Percentiles rank a stretch among this genome's conserved stretches.
Evolutionary conservation across 2,329 filamentous ascomycete species (phyloP).

Genomic region (Cyphellophora europaea): DNA sequence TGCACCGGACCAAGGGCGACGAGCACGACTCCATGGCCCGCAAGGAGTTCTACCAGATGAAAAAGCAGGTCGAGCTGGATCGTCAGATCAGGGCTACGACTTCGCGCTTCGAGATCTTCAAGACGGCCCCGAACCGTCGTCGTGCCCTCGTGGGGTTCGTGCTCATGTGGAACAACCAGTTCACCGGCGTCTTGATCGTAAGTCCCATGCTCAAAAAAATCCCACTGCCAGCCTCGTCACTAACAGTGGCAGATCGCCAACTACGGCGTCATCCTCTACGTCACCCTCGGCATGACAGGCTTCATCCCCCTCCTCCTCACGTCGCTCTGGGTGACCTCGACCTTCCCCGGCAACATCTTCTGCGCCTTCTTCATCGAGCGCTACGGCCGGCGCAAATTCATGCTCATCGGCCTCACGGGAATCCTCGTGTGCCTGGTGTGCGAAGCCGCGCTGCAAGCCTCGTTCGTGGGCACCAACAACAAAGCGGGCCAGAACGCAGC

Average conservation of each 20-base stretch:
- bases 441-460: slow-evolving; percentile 27
- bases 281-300: slow-evolving; percentile 26
- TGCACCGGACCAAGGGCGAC: slow-evolving; percentile 33
- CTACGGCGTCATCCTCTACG: slow-evolving; percentile 33
- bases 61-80: slow-evolving; percentile 34
- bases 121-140: slow-evolving; percentile 29
- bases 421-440: slow-evolving; percentile 31
- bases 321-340: slow-evolving; percentile 34
- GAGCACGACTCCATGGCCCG: slow-evolving; percentile 28
- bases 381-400: slow-evolving; percentile 31
- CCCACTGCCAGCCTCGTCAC: neutral
- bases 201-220: too few species aligned
- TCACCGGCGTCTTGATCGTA: slow-evolving; percentile 23
- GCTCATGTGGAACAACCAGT: slow-evolving; percentile 32
- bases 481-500: slow-evolving; percentile 26
- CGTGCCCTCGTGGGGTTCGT: slow-evolving; percentile 30
- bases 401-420: slow-evolving; percentile 33
- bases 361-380: slow-evolving; percentile 31
- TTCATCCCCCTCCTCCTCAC: slow-evolving; percentile 34
- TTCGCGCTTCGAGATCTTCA: slow-evolving; percentile 33
- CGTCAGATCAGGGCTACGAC: slow-evolving; percentile 21
- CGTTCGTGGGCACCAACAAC: slow-evolving; percentile 26
- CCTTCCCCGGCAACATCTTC: slow-evolving; percentile 30
- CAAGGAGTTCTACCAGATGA: slow-evolving; percentile 35
- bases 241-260: slow-evolving; percentile 26